Conservation (phyloP, 73 alveolate genomes). For the Tetrahymena thermophila region DNA sequence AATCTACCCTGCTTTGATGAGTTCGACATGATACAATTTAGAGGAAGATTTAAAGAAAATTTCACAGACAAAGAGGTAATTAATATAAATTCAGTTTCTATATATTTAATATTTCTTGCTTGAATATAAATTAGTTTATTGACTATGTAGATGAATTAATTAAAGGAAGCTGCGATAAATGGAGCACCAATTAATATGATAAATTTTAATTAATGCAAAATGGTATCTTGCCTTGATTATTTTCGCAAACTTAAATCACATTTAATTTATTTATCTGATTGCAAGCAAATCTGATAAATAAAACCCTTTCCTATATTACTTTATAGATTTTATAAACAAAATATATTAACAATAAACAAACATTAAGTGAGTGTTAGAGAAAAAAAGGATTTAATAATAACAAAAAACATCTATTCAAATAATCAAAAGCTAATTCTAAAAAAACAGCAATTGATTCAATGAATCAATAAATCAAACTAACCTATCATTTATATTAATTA, state of each 20-base stretch:
- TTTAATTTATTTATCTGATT: not conserved
- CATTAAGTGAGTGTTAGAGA: too few relatives aligned
- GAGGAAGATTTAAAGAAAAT: slow-evolving; percentile 12
- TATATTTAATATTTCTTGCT: not conserved
- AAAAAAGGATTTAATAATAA: too few relatives aligned
- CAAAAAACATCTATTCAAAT: too few relatives aligned
- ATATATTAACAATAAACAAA: too few relatives aligned
- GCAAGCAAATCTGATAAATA: too few relatives aligned
- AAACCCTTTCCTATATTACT: too few relatives aligned
- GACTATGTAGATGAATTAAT: slow-evolving; percentile 5
- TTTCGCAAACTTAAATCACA: not conserved
- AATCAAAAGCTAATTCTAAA: too few relatives aligned
- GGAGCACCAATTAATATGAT: slow-evolving; percentile 28
- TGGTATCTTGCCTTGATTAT: slow-evolving; percentile 23
- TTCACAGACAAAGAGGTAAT: not conserved
- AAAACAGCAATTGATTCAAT: not conserved
- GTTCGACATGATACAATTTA: slow-evolving; percentile 9
- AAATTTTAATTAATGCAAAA: slow-evolving; percentile 12
- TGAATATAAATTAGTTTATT: slow-evolving; percentile 1
- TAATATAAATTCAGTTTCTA: not conserved
- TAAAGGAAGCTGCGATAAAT: slow-evolving; percentile 6
- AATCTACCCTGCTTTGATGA: slow-evolving; percentile 15
- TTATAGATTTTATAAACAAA: too few relatives aligned
- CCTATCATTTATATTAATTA: not conserved
- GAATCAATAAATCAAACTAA: too few relatives aligned